Conservation (phyloP, 106 monocot genomes). For the Dendrobium nobile region DNA sequence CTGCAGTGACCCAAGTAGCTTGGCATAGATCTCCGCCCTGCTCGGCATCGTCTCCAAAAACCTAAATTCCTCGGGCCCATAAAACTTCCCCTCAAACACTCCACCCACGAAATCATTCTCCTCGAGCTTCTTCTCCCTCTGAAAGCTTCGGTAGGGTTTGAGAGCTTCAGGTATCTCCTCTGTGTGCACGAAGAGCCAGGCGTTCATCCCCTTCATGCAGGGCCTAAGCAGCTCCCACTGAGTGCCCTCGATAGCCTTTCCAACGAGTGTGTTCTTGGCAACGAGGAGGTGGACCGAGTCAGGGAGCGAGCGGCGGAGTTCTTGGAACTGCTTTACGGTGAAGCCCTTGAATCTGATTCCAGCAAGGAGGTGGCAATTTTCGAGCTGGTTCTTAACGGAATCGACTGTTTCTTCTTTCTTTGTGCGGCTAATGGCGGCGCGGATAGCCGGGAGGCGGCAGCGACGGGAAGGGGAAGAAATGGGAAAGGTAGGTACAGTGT, state of each 20-base stretch:
- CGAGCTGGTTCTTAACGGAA: constrained; percentile 56
- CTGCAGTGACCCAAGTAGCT: constrained; percentile 72
- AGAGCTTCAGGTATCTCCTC: constrained; percentile 79
- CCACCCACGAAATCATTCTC: constrained; percentile 84
- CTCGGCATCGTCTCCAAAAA: constrained; percentile 88
- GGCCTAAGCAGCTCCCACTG: constrained; percentile 64
- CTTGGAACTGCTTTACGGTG: constrained; percentile 83
- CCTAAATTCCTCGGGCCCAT: constrained; percentile 77
- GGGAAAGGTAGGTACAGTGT: not conserved
- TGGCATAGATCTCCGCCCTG: constrained; percentile 66
- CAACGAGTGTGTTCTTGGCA: constrained; percentile 87
- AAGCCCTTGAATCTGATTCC: constrained; percentile 86
- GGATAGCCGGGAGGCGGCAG: constrained; percentile 18
- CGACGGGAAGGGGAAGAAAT: not conserved
- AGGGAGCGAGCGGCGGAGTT: constrained; percentile 70
- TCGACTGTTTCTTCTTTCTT: constrained; percentile 71
- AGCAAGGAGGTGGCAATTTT: constrained; percentile 82
- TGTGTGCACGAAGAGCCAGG: constrained; percentile 87
- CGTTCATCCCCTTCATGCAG: constrained; percentile 94
- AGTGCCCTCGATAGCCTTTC: constrained; percentile 88
- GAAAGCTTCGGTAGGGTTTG: constrained; percentile 77
- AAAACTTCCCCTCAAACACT: constrained; percentile 88
- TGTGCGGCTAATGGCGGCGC: constrained; percentile 77
- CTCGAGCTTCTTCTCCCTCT: constrained; percentile 79
- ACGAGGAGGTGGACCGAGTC: constrained; percentile 58